Conservation (phyloP, 257 asterid species). For the Nyctanthes arbortristis region DNA sequence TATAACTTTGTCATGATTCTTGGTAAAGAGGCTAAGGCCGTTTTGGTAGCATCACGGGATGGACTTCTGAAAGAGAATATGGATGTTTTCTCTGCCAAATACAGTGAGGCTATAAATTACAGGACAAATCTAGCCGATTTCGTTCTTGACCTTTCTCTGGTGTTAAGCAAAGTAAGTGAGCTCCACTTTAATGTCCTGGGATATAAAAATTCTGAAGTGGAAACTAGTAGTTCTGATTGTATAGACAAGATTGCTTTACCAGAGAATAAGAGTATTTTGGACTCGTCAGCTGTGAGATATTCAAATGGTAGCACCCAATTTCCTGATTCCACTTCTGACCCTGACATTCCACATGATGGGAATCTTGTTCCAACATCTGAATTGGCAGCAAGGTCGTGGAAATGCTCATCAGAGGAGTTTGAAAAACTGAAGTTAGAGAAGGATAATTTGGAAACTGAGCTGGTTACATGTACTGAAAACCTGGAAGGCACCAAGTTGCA, state of each 20-base stretch:
- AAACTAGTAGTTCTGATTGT: slow-evolving; percentile 71
- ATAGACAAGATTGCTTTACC: slow-evolving; percentile 90
- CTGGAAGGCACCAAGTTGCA: slow-evolving; percentile 64
- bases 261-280: slow-evolving; percentile 62
- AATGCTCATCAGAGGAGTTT: slow-evolving; percentile 80
- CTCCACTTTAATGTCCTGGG: slow-evolving; percentile 74
- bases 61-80: slow-evolving; percentile 51
- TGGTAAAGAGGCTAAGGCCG: slow-evolving; percentile 67
- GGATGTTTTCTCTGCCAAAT: slow-evolving; percentile 54
- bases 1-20: slow-evolving; percentile 61
- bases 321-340: slow-evolving; percentile 81
- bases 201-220: slow-evolving; percentile 66
- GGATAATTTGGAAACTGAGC: slow-evolving; percentile 59
- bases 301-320: slow-evolving; percentile 58
- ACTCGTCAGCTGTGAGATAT: slow-evolving; percentile 52
- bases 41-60: slow-evolving; percentile 51
- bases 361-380: slow-evolving; percentile 82
- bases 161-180: slow-evolving; percentile 63
- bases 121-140: slow-evolving; percentile 48
- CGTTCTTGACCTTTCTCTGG: slow-evolving; percentile 67
- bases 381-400: slow-evolving; percentile 60
- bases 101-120: slow-evolving; percentile 43
- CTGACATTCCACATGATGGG: slow-evolving; percentile 80
- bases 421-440: slow-evolving; percentile 78
- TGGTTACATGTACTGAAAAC: slow-evolving; percentile 54